Conservation (phyloP, 2,329 filamentous ascomycete species). For the Knufia fluminis region DNA sequence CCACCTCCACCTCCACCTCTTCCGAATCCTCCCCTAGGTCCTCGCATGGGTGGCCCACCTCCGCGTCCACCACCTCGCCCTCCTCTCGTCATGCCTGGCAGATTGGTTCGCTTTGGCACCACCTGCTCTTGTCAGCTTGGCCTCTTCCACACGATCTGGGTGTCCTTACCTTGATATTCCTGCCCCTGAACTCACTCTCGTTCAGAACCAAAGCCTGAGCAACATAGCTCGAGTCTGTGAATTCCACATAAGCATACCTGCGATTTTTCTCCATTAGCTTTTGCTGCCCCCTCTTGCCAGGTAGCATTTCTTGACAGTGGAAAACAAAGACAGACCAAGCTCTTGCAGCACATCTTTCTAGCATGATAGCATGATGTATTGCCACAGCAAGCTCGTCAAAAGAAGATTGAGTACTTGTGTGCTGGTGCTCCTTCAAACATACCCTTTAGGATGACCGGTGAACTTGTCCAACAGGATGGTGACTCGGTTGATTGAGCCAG, state of each 20-base stretch:
- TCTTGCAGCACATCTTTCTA: slow-evolving; percentile 21
- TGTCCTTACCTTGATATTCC: slow-evolving; percentile 75
- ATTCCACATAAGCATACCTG: slow-evolving; percentile 98
- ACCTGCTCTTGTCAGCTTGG: slow-evolving; percentile 43
- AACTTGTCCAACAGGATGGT: slow-evolving; percentile 98
- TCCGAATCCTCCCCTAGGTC: slow-evolving; percentile 38
- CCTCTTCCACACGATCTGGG: background rate
- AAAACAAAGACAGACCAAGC: slow-evolving; percentile 17
- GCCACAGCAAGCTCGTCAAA: slow-evolving; percentile 5
- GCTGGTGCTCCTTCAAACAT: slow-evolving; percentile 34
- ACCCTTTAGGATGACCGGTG: slow-evolving; percentile 98
- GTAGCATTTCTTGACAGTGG: slow-evolving; percentile 35
- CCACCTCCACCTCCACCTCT: slow-evolving; percentile 34
- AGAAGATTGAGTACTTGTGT: slow-evolving; percentile 18
- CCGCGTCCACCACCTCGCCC: slow-evolving; percentile 51
- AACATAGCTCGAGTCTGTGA: slow-evolving; percentile 85
- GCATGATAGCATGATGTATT: slow-evolving; percentile 8
- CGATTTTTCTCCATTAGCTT: slow-evolving; percentile 24
- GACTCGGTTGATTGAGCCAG: slow-evolving; percentile 93
- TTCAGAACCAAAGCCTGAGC: slow-evolving; percentile 90
- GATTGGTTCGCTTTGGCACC: slow-evolving; percentile 87
- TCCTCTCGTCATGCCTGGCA: slow-evolving; percentile 80
- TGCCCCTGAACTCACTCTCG: slow-evolving; percentile 88
- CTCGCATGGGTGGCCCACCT: slow-evolving; percentile 51
- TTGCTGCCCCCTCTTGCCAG: slow-evolving; percentile 47